Evolutionary conservation across 768 basidiomycete species (phyloP), one percentile per base, ranked within the genome.

Genomic region (Chiua virens): DNA sequence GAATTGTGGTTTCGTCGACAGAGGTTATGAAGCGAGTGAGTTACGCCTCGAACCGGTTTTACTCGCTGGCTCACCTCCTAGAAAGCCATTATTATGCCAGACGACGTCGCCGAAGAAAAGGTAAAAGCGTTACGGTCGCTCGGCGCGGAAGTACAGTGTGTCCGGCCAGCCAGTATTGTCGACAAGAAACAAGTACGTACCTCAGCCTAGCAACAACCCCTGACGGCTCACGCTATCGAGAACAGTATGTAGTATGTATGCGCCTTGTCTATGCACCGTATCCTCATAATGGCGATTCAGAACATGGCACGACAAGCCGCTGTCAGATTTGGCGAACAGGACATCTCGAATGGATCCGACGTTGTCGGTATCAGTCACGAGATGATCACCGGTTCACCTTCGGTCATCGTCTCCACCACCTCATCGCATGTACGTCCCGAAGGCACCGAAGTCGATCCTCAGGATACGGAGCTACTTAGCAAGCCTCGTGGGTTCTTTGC

Each of bases 131-230:
- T 98, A 18, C 75, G 79, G 49, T 83, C 87, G 2, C 81, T 98
- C 1, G 96, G 96, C 7, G 95, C 95, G 0, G 75, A 82, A n/a
- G 89, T 98, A 1, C 88, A 92, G 62, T 80, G 88, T 46, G 92
- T 95, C 25, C 79, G 92, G n/a, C 92, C 93, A 5, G 89, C 92
- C 5, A 96, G 94, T 59, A 98, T 98, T 54, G 89, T 99, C 13
- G 96, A 98, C 73, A 92, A 92, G 71, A 93, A 92, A 66, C 94
- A 97, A 81, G 90, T 86, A 45, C 37, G 77, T 59, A 35, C 45
- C 47, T 30, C 34, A 1, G 5, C 4, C 21, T 17, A 34, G 34
- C 34, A 6, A 34, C 6, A 34, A 34, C 34, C 34, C 15, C 15
- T 17, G 4, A 34, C 34, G 34, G 6, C 34, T 34, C 34, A 34